A percentile compares a stretch with the other conserved stretches of the same genome.
These are phyloP conservation scores for Tilletia walkeri DNA, from an alignment of 1,284 basidiomycete genomes.

Conservation along the genomic window DNA sequence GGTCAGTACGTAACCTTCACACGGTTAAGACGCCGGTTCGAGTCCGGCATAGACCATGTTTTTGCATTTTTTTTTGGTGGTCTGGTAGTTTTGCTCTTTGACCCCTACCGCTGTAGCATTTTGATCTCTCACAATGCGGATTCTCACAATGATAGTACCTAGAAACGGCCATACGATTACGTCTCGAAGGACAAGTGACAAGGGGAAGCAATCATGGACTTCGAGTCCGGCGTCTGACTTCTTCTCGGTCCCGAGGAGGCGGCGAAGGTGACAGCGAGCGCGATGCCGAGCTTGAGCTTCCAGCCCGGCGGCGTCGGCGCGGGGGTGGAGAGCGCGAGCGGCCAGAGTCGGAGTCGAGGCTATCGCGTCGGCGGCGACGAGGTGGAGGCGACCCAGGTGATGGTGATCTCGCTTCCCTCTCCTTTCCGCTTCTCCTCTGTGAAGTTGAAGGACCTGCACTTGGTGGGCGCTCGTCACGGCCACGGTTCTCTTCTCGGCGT, in stretches of 20 bases:
- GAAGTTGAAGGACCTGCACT: slow-evolving; percentile 20
- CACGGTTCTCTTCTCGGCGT: slow-evolving; percentile 17
- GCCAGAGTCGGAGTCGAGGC: slow-evolving; percentile 19
- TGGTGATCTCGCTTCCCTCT: neutral
- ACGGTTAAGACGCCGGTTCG: slow-evolving; percentile 15
- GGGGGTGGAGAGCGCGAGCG: slow-evolving; percentile 25
- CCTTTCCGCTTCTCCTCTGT: neutral
- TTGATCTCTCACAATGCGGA: too few species aligned
- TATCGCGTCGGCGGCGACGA: slow-evolving; percentile 26
- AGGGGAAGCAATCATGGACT: too few species aligned
- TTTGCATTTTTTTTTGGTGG: neutral
- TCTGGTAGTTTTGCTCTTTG: too few species aligned
- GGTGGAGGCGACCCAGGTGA: slow-evolving; percentile 22
- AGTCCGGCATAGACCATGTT: slow-evolving; percentile 5
- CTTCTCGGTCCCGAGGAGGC: neutral
- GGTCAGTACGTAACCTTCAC: slow-evolving; percentile 16
- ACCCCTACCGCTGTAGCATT: too few species aligned
- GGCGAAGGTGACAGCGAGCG: slow-evolving; percentile 28
- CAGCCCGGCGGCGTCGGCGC: neutral
- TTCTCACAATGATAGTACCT: too few species aligned
- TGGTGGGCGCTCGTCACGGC: slow-evolving; percentile 8
- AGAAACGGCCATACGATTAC: too few species aligned
- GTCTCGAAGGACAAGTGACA: too few species aligned
- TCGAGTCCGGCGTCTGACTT: neutral
- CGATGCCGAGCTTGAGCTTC: slow-evolving; percentile 18